Evolutionary conservation across 2,329 filamentous ascomycete species (phyloP), one percentile per base, ranked within the genome.

Genomic region (Aschersonia sp.): DNA sequence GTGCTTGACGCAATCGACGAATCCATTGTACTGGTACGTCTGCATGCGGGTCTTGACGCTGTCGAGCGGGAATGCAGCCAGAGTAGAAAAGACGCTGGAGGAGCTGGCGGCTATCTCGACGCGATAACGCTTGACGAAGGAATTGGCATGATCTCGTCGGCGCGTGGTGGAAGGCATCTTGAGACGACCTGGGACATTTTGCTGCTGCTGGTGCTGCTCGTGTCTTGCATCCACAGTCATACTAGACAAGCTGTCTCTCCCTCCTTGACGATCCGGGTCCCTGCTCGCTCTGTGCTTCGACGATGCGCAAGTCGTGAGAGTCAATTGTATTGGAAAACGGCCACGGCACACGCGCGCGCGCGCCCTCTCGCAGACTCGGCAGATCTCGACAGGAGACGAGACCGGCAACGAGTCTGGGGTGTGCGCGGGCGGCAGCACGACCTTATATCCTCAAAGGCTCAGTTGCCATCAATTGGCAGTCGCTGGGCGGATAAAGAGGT

Each of bases 21-120:
- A 87, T 55, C 77, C 85, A 54, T 76, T 73, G 66, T 85, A 89
- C 53, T 84, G 80, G 66, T 92, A 91, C 54, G 84, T 85, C 70
- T 94, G 87, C 80, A 92, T 87, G 59, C 87, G 84, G 48, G 85
- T 89, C 72, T 94, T 94, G 62, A 91, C 83, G 58, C 87, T 91
- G 64, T 94, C 87, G 55, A 94, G 77, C 29, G 87, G 87, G 61
- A 91, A 94, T n/a, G 86, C 84, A 54, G 77, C 73, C 59, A 88
- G 75, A 42, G 86, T 92, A 40, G 84, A 88, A 49, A 91, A 72
- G 54, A 89, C 73, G 64, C 84, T 89, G 60, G 83, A 85, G 40
- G 80, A 73, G 65, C 82, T 85, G 43, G 87, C 86, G 51, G 85
- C 80, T 54, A 92, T 80, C 66, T 91, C 84, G 45, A 84, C 89